Evolutionary conservation across 352 stramenopile genomes (phyloP).

Genomic region (Phytophthora ramorum): DNA sequence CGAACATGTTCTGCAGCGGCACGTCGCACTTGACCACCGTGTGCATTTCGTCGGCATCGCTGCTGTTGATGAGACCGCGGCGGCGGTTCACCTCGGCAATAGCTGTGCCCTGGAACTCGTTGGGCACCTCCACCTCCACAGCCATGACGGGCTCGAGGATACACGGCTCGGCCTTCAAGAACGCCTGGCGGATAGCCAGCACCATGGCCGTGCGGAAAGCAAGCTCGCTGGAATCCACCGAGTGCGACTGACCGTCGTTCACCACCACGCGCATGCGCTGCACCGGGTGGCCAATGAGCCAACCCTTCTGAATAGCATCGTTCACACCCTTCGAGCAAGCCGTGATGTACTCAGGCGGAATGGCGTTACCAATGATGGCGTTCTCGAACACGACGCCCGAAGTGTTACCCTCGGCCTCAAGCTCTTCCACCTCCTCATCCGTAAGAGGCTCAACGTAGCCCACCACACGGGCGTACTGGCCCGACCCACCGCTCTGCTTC

Average conservation of each 20-base stretch:
- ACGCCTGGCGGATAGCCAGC: conserved; percentile 95
- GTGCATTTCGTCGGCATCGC: conserved; percentile 95
- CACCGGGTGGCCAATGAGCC: conserved; percentile 96
- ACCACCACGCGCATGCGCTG: conserved; percentile 86
- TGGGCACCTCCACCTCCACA: conserved; percentile 94
- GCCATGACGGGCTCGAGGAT: conserved; percentile 98
- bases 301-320: conserved; percentile 96
- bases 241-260: conserved; percentile 94
- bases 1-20: conserved; percentile 99
- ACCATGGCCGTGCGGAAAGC: conserved; percentile 97
- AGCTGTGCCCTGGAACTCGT: conserved; percentile 96
- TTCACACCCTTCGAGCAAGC: conserved; percentile 97
- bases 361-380: conserved; percentile 97
- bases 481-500: conserved; percentile 98
- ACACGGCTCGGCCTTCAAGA: conserved; percentile 92
- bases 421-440: conserved; percentile 74
- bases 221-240: conserved; percentile 98
- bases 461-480: conserved; percentile 97
- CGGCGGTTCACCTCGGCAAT: conserved; percentile 95
- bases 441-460: conserved; percentile 98
- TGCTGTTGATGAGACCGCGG: conserved; percentile 96
- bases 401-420: conserved; percentile 36
- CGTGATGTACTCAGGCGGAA: conserved; percentile 98
- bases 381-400: conserved; percentile 96
- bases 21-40: conserved; percentile 94